Evolutionary conservation across 768 basidiomycete genomes (phyloP).

Genomic region (Terana coerulea): DNA sequence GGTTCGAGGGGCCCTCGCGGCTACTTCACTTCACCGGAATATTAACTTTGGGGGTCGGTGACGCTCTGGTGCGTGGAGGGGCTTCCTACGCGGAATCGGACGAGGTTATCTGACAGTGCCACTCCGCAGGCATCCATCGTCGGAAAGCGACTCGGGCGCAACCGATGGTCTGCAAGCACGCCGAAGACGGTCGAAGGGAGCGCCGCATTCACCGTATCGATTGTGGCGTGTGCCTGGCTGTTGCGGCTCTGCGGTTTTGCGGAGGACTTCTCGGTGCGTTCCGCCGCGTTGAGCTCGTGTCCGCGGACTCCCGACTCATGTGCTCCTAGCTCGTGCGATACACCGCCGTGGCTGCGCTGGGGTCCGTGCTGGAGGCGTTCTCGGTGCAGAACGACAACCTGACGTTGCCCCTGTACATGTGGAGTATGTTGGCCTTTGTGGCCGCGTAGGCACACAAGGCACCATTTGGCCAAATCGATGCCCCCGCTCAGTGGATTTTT

Average conservation of each 20-base stretch:
- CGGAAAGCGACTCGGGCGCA: conserved; percentile 76
- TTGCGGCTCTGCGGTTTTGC: conserved; percentile 68
- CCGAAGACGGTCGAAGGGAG: conserved; percentile 93
- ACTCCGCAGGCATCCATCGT: conserved; percentile 78
- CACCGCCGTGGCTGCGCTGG: conserved; percentile 52
- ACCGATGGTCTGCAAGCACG: conserved; percentile 81
- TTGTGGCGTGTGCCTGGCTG: conserved; percentile 64
- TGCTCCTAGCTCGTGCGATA: conserved; percentile 61
- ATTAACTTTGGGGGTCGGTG: conserved; percentile 86
- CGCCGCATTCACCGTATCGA: conserved; percentile 70
- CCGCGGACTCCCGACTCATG: conserved; percentile 2
- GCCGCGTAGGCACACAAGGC: conserved; percentile 38
- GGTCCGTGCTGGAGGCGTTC: conserved; percentile 81
- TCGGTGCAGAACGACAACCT: conserved; percentile 98
- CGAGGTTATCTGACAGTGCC: neutral
- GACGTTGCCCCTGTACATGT: conserved; percentile 93
- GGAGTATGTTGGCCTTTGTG: conserved; percentile 76
- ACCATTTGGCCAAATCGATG: too few relatives aligned
- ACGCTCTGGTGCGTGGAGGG: conserved; percentile 82
- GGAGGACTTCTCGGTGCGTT: conserved; percentile 74
- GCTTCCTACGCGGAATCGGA: too few relatives aligned
- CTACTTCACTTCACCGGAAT: conserved; percentile 80
- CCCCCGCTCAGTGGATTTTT: too few relatives aligned
- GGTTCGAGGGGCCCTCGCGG: conserved; percentile 82
- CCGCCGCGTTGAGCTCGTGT: conserved; percentile 1